Conservation (phyloP, 176 grass and related monocot genomes). For the Sorghum bicolor region Sorghum_bicolor_NCBIv3 NC_012870.2:65991001-65991500, state of each 20-base stretch:
- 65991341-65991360: slow-evolving; percentile 46
- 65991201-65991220: not conserved
- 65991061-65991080: not conserved
- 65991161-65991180: not conserved
- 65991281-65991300: slow-evolving; percentile 59
- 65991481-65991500: slow-evolving; percentile 41
- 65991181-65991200: not conserved
- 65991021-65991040: slow-evolving; percentile 1
- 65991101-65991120: not conserved
- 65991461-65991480: slow-evolving; percentile 78
- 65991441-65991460: slow-evolving; percentile 72
- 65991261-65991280: slow-evolving; percentile 69
- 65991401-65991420: slow-evolving; percentile 72
- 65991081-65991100: not conserved
- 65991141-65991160: not conserved
- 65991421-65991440: slow-evolving; percentile 78
- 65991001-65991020: not conserved
- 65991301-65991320: slow-evolving; percentile 58
- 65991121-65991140: not conserved
- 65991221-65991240: slow-evolving; percentile 2
- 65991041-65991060: not conserved
- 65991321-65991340: slow-evolving; percentile 60
- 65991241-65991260: slow-evolving; percentile 64
- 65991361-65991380: slow-evolving; percentile 64
- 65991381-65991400: slow-evolving; percentile 62